phyloP scores from a whole-genome alignment of 2,329 filamentous ascomycete genomes.

The Aspergillus ochraceoroseus region DNA sequence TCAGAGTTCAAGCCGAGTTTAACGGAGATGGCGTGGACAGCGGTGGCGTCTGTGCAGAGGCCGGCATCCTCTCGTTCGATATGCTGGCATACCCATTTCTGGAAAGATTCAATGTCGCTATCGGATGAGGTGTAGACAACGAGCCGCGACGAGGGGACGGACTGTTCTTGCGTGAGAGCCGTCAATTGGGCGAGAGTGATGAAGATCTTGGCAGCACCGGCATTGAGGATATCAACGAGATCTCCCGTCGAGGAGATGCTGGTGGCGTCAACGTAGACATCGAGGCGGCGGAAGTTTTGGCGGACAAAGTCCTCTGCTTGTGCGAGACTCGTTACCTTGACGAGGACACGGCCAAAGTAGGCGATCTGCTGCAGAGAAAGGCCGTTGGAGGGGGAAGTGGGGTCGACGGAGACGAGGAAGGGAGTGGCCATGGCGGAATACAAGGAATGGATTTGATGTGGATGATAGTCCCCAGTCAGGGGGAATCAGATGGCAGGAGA shows the following conservation, averaged over 20 bases:
- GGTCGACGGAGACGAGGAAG: slow-evolving; percentile 41
- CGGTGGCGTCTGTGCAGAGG: slow-evolving; percentile 32
- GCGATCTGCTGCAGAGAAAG: slow-evolving; percentile 52
- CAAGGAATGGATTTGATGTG: no score
- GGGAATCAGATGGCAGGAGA: neutral
- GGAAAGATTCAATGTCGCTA: slow-evolving; percentile 37
- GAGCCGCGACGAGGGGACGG: slow-evolving; percentile 53
- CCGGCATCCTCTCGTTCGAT: slow-evolving; percentile 36
- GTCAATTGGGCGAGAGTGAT: slow-evolving; percentile 66
- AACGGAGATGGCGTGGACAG: slow-evolving; percentile 39
- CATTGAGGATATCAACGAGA: slow-evolving; percentile 73
- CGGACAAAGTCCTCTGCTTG: slow-evolving; percentile 51
- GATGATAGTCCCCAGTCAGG: slow-evolving; percentile 4
- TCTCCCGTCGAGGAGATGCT: slow-evolving; percentile 64
- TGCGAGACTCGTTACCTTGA: slow-evolving; percentile 44
- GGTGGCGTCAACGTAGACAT: slow-evolving; percentile 72
- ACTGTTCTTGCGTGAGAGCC: slow-evolving; percentile 48
- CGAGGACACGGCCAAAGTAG: slow-evolving; percentile 56
- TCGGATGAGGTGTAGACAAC: slow-evolving; percentile 49
- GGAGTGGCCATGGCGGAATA: slow-evolving; percentile 38
- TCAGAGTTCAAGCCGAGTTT: slow-evolving; percentile 38
- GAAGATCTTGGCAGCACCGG: slow-evolving; percentile 79
- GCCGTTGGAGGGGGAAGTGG: slow-evolving; percentile 45
- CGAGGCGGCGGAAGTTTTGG: slow-evolving; percentile 52
- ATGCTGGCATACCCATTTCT: slow-evolving; percentile 38